Base-by-base conservation (phyloP, 495 filamentous ascomycete species). In the Penicillium arizonense region DNA sequence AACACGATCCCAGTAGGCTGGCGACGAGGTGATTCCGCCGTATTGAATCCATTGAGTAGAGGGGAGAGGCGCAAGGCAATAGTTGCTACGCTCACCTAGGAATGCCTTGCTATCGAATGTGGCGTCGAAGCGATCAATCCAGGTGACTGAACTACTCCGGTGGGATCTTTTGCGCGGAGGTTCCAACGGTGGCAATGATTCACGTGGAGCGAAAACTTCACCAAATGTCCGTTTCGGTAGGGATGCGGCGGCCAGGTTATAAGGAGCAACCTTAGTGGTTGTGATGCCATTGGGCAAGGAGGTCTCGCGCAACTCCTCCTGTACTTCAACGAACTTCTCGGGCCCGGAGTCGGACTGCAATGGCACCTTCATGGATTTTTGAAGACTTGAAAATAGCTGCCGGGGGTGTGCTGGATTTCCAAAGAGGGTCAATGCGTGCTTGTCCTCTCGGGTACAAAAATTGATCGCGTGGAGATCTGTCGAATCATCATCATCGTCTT, bases 341-440 rank as follows among this genome's bases (percentile, higher is more conserved):
- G 68, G 50, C 13, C 67, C 59, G 18, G 66, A 56, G n/a, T 78
- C 75, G 12, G 73, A 71, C 20, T 61, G 61, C 18, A 70, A 47
- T 11, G 61, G 58, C 36, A 72, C 62, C 40, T 67, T 69, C 46
- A 66, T 56, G 3, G 80, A 72, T 53, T 81, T 80, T 56, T 87
- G 86, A 23, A 91, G 70, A 68, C 91, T 95, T 12, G 91, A 91
- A 67, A 91, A 96, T 13, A 96, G 75, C 47, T 93, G 89, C 57
- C 84, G 87, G 12, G 86, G 76, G 30, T 82, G 83, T 26, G 82
- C 79, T n/a, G 85, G 84, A 43, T 85, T 84, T 10, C 74, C 71
- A 47, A 82, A 86, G 1, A 94, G 73, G 0, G 87, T 90, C 53
- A 96, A 70, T 2, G 90, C 85, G 21, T 81, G 67, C 39, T 80